These are phyloP conservation scores for Penstemon newberryi DNA, from an alignment of 257 asterid species.

Conservation along the genomic window DNA sequence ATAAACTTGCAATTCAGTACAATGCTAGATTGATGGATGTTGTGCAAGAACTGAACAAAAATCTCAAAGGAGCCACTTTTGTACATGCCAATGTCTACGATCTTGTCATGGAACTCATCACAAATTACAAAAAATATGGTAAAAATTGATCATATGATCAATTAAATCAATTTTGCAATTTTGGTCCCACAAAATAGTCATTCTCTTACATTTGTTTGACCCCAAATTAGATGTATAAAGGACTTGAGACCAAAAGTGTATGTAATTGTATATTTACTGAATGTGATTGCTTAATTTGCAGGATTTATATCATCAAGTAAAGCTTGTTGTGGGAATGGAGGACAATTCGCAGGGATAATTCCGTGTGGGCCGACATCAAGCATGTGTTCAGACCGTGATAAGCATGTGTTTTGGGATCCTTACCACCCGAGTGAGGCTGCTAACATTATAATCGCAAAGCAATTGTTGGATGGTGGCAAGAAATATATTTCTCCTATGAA, in stretches of 20 bases:
- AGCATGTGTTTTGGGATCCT: conserved; percentile 92
- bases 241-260: too few relatives aligned
- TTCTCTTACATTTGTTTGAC: too few relatives aligned
- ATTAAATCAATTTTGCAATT: too few relatives aligned
- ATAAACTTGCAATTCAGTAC: conserved; percentile 74
- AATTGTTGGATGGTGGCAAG: conserved; percentile 61
- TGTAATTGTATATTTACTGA: neutral
- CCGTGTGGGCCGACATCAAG: conserved; percentile 95
- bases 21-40: conserved; percentile 69
- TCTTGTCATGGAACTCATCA: conserved; percentile 88
- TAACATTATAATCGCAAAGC: conserved; percentile 76
- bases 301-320: conserved; percentile 65
- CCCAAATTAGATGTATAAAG: too few relatives aligned
- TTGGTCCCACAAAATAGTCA: too few relatives aligned
- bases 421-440: conserved; percentile 96
- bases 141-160: neutral
- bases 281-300: conserved; percentile 21
- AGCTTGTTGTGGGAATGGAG: conserved; percentile 94
- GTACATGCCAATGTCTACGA: conserved; percentile 76
- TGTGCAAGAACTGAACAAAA: conserved; percentile 49
- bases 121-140: conserved; percentile 77
- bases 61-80: conserved; percentile 70
- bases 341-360: conserved; percentile 77
- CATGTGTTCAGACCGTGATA: conserved; percentile 63
- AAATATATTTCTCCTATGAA: conserved; percentile 71